Percentiles rank a stretch among this genome's conserved stretches.
Evolutionary conservation across 2,329 filamentous ascomycete genomes (phyloP).

Genomic region (Lecanosticta acicola): DNA sequence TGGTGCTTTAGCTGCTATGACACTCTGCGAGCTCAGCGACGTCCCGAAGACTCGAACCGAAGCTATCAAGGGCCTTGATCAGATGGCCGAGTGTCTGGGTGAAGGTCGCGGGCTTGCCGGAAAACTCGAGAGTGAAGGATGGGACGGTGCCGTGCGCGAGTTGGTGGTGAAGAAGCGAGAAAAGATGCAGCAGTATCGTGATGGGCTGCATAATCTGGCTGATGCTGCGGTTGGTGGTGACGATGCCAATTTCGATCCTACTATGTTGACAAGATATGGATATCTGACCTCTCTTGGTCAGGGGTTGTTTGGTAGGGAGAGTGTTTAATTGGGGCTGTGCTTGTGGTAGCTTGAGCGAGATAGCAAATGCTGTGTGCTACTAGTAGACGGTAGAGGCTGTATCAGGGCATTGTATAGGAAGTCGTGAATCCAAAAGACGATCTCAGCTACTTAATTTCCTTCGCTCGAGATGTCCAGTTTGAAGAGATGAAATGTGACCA

Average conservation of each 20-base stretch:
- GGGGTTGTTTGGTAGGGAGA: slow-evolving; percentile 29
- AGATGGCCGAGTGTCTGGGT: slow-evolving; percentile 50
- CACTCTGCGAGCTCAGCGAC: slow-evolving; percentile 56
- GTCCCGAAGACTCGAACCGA: slow-evolving; percentile 53
- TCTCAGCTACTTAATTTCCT: too few relatives aligned
- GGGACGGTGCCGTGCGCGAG: slow-evolving; percentile 53
- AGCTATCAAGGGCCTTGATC: slow-evolving; percentile 51
- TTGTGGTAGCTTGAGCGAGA: background rate
- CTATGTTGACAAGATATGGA: slow-evolving; percentile 36
- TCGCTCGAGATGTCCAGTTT: too few relatives aligned
- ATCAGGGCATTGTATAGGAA: background rate
- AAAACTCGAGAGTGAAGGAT: slow-evolving; percentile 46
- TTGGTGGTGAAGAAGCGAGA: slow-evolving; percentile 41
- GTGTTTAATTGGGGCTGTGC: background rate
- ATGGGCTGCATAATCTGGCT: slow-evolving; percentile 54
- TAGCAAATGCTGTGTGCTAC: background rate
- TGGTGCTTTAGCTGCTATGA: slow-evolving; percentile 53
- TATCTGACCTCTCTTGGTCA: slow-evolving; percentile 36
- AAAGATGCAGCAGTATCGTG: slow-evolving; percentile 36
- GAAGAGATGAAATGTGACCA: too few relatives aligned
- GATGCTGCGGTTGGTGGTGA: slow-evolving; percentile 39
- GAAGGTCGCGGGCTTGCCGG: slow-evolving; percentile 39
- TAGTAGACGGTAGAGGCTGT: background rate
- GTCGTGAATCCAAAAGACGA: background rate
- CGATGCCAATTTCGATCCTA: slow-evolving; percentile 32